These are phyloP conservation scores for Gracilaria domingensis DNA, from an alignment of 23 red algal genomes.

Conservation along the genomic window DNA sequence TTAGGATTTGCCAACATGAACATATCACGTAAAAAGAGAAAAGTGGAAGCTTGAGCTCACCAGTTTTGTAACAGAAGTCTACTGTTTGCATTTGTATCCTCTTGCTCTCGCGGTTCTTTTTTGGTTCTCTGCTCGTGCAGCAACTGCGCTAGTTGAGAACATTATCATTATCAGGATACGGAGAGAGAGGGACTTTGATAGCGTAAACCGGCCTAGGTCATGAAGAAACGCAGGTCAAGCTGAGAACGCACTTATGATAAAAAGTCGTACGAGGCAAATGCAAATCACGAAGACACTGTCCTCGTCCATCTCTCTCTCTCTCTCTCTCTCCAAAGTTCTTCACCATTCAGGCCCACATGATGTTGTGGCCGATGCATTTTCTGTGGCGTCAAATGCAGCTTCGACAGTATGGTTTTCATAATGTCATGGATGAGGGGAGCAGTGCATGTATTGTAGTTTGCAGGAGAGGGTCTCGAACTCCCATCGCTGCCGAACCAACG, in stretches of 20 bases:
- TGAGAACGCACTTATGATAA: neutral
- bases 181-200: neutral
- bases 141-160: neutral
- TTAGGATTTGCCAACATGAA: conserved; percentile 2
- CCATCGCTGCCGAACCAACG: neutral
- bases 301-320: neutral
- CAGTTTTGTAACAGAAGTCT: neutral
- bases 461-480: neutral
- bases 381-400: neutral
- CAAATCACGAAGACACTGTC: neutral
- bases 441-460: neutral
- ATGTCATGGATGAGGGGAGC: neutral
- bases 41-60: conserved; percentile 5
- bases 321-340: neutral
- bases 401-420: neutral
- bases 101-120: neutral
- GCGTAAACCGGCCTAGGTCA: neutral
- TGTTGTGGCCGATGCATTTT: too few relatives aligned
- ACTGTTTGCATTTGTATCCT: neutral
- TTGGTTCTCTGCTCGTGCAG: neutral
- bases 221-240: neutral
- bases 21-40: conserved; percentile 28
- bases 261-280: neutral
- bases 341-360: too few relatives aligned
- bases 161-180: neutral